Base-by-base conservation (phyloP, 1,284 basidiomycete species). In the Cryptococcus sp. region DNA sequence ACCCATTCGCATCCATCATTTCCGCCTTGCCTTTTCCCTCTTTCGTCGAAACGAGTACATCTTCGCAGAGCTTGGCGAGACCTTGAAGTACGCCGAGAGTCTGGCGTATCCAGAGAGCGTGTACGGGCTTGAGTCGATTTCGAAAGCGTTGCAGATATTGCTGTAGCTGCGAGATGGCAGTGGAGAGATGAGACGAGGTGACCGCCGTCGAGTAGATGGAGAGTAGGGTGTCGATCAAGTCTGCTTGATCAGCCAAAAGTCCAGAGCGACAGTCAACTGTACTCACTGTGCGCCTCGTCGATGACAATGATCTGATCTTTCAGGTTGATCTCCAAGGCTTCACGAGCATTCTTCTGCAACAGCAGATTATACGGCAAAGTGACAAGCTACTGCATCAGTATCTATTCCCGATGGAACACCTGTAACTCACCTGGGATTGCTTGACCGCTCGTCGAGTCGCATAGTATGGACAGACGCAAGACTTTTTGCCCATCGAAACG, bases 231-330 rank as follows among this genome's bases (percentile, higher is more conserved):
- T 92, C 82, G 55, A 90, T 89, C 38, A 92, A 71, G 66, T 93
- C 88, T 90, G 45, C 25, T 47, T 7, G n/a, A 45, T 35, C 43
- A 49, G 40, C 11, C n/a, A 14, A 28, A 35, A 24, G 10, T 16
- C 18, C 11, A 6, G 16, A n/a, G n/a, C n/a, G 19, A 43, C 16
- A 12, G 2, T 26, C 34, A 22, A 38, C n/a, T 19, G 21, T 14
- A 75, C 86, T 54, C 60, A 90, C 88, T 98, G 72, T 98, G 94
- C 0, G 93, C 95, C 74, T 98, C 94, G 67, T 98, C 94, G 49
- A 98, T 83, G 36, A 98, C 79, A 11, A 98, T 81, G 14, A 97
- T 78, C 60, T 94, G 88, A 63, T 83, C 81, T 28, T 78, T 85
- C 43, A 91, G 76, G 65, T 86, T 83, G 59, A 92, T 92, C 0